These are phyloP conservation scores for Populus tomentosa DNA, from an alignment of 441 rosid genomes.

Conservation along the genomic window DNA sequence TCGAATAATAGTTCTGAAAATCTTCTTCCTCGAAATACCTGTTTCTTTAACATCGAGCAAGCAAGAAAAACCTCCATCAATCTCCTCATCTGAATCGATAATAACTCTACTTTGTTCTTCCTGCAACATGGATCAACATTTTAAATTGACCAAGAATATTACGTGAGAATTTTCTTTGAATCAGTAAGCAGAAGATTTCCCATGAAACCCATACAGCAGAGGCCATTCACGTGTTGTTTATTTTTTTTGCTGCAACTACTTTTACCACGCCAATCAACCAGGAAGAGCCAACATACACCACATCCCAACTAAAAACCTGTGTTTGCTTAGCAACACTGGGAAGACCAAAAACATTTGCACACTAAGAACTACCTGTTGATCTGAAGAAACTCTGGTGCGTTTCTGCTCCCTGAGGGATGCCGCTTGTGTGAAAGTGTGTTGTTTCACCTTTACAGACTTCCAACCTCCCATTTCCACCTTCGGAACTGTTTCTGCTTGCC, in stretches of 20 bases:
- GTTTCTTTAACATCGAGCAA: constrained; percentile 50
- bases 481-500: constrained; percentile 26
- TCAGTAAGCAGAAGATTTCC: background rate
- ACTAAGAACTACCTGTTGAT: constrained; percentile 33
- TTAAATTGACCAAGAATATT: background rate
- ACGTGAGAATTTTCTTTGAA: background rate
- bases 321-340: constrained; percentile 1
- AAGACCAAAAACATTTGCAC: background rate
- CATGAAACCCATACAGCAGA: background rate
- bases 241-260: background rate
- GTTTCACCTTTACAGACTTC: constrained; percentile 51
- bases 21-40: constrained; percentile 33
- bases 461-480: constrained; percentile 55
- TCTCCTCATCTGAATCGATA: constrained; percentile 80
- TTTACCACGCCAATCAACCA: background rate
- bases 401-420: constrained; percentile 20
- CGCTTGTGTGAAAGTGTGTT: constrained; percentile 21
- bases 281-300: background rate
- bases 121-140: constrained; percentile 35
- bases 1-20: background rate
- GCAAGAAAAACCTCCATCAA: constrained; percentile 70
- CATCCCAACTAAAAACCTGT: background rate
- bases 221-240: background rate
- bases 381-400: constrained; percentile 22
- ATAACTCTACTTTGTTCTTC: constrained; percentile 34